Percentiles rank a stretch among this genome's conserved stretches.
These are phyloP conservation scores for Aspergillus sp. DNA, from an alignment of 2,329 filamentous ascomycete species.

Conservation along the genomic window DNA sequence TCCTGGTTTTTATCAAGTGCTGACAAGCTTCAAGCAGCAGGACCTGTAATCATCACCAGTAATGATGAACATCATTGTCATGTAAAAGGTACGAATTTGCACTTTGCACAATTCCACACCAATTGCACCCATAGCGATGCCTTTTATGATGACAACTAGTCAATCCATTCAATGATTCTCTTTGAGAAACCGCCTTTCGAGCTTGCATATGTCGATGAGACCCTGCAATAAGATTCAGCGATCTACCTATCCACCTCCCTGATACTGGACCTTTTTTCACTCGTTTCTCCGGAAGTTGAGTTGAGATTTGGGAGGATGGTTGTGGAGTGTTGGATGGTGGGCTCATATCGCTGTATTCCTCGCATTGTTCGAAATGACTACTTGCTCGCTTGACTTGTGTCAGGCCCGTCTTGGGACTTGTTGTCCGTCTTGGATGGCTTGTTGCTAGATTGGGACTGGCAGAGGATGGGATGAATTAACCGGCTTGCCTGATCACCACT, in stretches of 20 bases:
- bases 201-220: constrained; percentile 22
- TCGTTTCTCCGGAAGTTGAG: constrained; percentile 11
- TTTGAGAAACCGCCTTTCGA: constrained; percentile 39
- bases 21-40: constrained; percentile 18
- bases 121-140: constrained; percentile 11
- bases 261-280: constrained; percentile 43
- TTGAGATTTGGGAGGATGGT: constrained; percentile 41
- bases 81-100: constrained; percentile 25
- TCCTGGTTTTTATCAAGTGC: constrained; percentile 8
- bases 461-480: constrained; percentile 47
- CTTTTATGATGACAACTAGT: constrained; percentile 59
- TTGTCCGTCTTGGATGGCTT: constrained; percentile 40
- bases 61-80: not conserved
- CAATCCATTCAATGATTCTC: constrained; percentile 62
- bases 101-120: constrained; percentile 15
- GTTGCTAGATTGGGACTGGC: constrained; percentile 28
- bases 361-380: constrained; percentile 20
- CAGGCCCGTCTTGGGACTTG: constrained; percentile 25
- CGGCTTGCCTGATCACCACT: constrained; percentile 39
- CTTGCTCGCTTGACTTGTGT: constrained; percentile 38
- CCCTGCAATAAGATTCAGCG: constrained; percentile 21
- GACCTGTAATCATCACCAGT: not conserved
- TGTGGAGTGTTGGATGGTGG: constrained; percentile 39
- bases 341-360: constrained; percentile 24
- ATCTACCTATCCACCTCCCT: constrained; percentile 38